Evolutionary conservation across 306 rosid genomes (phyloP).

Genomic region (Nissolia schottii): DNA sequence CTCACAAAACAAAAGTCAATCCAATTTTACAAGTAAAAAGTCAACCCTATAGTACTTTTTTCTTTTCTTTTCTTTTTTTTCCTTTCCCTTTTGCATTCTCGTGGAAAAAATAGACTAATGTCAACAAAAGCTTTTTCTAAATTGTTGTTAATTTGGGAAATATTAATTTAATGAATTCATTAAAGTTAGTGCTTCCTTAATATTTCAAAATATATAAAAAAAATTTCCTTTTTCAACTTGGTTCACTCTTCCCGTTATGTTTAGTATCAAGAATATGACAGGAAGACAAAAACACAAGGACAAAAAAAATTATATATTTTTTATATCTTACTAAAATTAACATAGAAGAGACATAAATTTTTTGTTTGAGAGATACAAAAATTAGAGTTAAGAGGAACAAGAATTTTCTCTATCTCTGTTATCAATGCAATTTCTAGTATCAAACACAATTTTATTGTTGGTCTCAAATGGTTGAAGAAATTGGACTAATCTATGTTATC

Average conservation of each 20-base stretch:
- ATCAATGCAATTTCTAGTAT: too few relatives aligned
- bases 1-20: slow-evolving; percentile 19
- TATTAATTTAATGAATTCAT: slow-evolving; percentile 1
- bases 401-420: too few relatives aligned
- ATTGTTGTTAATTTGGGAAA: not conserved
- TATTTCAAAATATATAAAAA: not conserved
- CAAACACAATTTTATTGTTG: too few relatives aligned
- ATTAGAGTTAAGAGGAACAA: too few relatives aligned
- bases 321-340: too few relatives aligned
- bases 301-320: too few relatives aligned
- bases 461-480: not conserved
- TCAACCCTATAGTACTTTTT: not conserved
- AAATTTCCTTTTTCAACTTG: not conserved
- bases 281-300: too few relatives aligned
- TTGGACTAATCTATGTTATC: not conserved
- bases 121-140: not conserved
- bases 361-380: too few relatives aligned
- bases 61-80: not conserved
- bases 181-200: slow-evolving; percentile 9
- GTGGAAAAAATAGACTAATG: not conserved
- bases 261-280: too few relatives aligned
- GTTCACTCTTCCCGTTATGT: not conserved
- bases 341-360: too few relatives aligned
- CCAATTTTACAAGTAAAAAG: not conserved
- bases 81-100: not conserved